A percentile compares a stretch with the other conserved stretches of the same genome.
These are phyloP conservation scores for Penicillium malachiteum DNA, from an alignment of 495 filamentous ascomycete genomes.

Conservation along the genomic window DNA sequence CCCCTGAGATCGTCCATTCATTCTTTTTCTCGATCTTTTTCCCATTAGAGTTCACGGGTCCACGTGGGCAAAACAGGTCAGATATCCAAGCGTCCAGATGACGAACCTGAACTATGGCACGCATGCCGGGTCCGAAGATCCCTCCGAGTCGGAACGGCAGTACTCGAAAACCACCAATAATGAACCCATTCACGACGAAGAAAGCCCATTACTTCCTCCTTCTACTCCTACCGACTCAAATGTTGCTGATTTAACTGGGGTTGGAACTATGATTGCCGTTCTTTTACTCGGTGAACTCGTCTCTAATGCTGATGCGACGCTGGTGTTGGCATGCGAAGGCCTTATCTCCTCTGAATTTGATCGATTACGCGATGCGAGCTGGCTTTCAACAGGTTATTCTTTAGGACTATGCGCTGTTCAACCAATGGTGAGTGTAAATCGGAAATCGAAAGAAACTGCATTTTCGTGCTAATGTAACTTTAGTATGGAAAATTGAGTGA, in stretches of 20 bases:
- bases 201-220: slow-evolving; percentile 18
- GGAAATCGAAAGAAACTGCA: not conserved
- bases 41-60: not conserved
- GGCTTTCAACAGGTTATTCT: slow-evolving; percentile 65
- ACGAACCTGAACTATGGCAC: slow-evolving; percentile 4
- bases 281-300: slow-evolving; percentile 60
- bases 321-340: slow-evolving; percentile 62
- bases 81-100: not conserved
- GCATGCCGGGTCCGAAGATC: not conserved
- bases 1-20: not conserved
- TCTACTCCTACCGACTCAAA: not conserved
- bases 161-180: not conserved
- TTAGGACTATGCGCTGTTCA: slow-evolving; percentile 61
- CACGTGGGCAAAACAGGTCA: not conserved
- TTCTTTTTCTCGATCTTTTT: not conserved
- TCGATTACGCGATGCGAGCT: slow-evolving; percentile 56
- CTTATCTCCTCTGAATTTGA: slow-evolving; percentile 67
- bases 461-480: not conserved
- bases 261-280: slow-evolving; percentile 36
- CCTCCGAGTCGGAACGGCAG: not conserved
- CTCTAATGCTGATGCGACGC: slow-evolving; percentile 58
- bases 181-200: slow-evolving; percentile 21
- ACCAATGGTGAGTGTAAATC: slow-evolving; percentile 39
- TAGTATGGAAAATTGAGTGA: slow-evolving; percentile 49
- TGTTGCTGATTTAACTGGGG: slow-evolving; percentile 16